Evolutionary conservation across 192 early-diverging fungal genomes (phyloP), one percentile per base, ranked within the genome.

Genomic region (Coemansia sp.): DNA sequence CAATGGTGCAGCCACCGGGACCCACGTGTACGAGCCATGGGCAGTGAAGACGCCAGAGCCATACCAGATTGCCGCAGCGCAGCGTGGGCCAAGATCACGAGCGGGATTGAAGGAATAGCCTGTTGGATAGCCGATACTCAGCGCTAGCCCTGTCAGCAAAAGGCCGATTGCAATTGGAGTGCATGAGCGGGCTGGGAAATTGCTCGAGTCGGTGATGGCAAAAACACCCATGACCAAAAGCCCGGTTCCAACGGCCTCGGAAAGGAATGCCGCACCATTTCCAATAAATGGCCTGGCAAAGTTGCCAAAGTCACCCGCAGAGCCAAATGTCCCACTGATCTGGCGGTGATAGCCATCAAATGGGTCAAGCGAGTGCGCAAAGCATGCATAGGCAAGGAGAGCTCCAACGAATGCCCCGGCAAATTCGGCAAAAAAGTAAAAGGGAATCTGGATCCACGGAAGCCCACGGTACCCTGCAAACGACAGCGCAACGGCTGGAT

Each of bases 21-120:
- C 84, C 83, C 87, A 89, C 19, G 84, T 84, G 70, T 91, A 93
- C 60, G 83, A 88, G n/a, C 84, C 69, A 59, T 83, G 70, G 42
- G 75, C 79, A 10, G 85, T 81, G 69, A 93, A 93, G 14, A 87
- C 88, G 8, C 66, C 79, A 13, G 76, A 36, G 14, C 90, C 89
- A 74, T 88, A 93, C 84, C 85, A 90, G 62, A 89, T 71, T 11
- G 84, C 73, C 11, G 88, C 84, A 34, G 88, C 89, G 34, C 87
- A 73, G 49, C 91, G 89, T 15, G 90, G 89, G 11, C 89, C 91
- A 56, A 91, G 76, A 69, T 93, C 91, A 63, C 91, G 85, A 1
- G 91, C 91, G 22, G 88, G 89, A 57, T 93, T 93, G 53, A 90
- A 77, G 57, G 84, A 84, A 61, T 83, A 86, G 15, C 86, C 86